Base-by-base conservation (phyloP, 2,329 filamentous ascomycete genomes). In the Magnaporthales sp. region DNA sequence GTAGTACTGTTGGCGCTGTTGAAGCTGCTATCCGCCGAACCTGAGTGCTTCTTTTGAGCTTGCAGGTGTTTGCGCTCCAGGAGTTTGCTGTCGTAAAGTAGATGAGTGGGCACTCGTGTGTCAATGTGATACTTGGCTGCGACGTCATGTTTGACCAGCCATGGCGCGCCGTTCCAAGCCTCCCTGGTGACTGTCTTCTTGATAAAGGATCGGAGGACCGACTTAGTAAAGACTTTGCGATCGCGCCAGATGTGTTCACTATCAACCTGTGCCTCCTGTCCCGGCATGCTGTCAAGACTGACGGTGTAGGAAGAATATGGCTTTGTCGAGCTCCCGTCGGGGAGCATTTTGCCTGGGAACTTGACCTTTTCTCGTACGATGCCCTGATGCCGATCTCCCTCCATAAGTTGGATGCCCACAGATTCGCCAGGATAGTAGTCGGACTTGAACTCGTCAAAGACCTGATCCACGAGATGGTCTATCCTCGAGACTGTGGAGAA, bases 111-210 rank as follows among this genome's bases (percentile, higher is more conserved):
- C 13, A 98, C 87, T 66, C 92, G 88, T n/a, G 88, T 93, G 68
- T 92, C 89, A 69, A 99, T 95, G 69, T 92, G 89, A 76, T 95
- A 97, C 69, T 89, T 85, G 62, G 87, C 86, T 0, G 95, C 95
- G 68, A 86, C 88, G 66, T 92, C 89, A 46, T 90, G 85, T 78
- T 96, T 97, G 22, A 98, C 94, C 66, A 96, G 81, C 95, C 95
- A 99, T 0, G 95, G 94, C 0, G 95, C 95, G n/a, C 94, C 94
- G 68, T 89, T 94, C 92, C 93, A 98, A 4, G 92, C 87, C 74
- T 98, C 95, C 68, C 94, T 84, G 1, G 89, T 90, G n/a, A 97
- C 90, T 0, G 93, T 95, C 77, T 96, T 93, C 75, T 97, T 97
- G 70, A 99, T 91, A 71, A 97, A 99, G 6, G 93, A 92, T 38